Conservation (phyloP, 163 green algal species). For the Chloromonas sp. region DNA sequence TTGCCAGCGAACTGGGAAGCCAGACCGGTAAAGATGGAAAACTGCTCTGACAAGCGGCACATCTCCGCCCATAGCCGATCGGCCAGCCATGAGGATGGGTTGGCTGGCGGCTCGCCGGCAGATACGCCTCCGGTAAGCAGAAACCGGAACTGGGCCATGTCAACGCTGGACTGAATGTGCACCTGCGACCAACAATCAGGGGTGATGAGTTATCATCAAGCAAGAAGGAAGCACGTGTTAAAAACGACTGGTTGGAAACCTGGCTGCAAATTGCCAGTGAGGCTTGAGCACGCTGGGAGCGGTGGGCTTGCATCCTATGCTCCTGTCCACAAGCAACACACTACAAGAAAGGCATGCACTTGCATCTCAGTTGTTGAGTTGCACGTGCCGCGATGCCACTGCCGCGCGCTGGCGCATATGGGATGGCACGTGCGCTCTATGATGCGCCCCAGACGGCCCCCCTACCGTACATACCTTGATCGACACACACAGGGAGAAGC, state of each 20-base stretch:
- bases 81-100: constrained; percentile 47
- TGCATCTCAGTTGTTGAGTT: too few relatives aligned
- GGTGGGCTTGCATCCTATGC: too few relatives aligned
- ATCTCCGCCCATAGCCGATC: constrained; percentile 63
- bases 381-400: too few relatives aligned
- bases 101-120: constrained; percentile 41
- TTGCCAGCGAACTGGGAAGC: constrained; percentile 24
- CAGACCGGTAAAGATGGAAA: constrained; percentile 31
- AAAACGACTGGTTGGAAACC: too few relatives aligned
- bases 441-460: too few relatives aligned
- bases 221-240: too few relatives aligned
- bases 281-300: too few relatives aligned
- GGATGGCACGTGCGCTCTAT: too few relatives aligned
- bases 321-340: too few relatives aligned
- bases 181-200: constrained; percentile 38
- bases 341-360: too few relatives aligned
- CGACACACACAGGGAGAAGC: constrained; percentile 65
- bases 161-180: constrained; percentile 37
- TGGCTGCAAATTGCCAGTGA: too few relatives aligned
- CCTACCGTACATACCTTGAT: constrained; percentile 35
- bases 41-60: constrained; percentile 23
- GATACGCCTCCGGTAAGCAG: constrained; percentile 61
- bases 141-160: constrained; percentile 50
- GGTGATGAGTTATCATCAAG: not conserved
- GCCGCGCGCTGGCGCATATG: too few relatives aligned